Percentiles rank a stretch among this genome's conserved stretches.
Evolutionary conservation across 352 stramenopile genomes (phyloP).

Genomic region (Globisporangium solare): DNA sequence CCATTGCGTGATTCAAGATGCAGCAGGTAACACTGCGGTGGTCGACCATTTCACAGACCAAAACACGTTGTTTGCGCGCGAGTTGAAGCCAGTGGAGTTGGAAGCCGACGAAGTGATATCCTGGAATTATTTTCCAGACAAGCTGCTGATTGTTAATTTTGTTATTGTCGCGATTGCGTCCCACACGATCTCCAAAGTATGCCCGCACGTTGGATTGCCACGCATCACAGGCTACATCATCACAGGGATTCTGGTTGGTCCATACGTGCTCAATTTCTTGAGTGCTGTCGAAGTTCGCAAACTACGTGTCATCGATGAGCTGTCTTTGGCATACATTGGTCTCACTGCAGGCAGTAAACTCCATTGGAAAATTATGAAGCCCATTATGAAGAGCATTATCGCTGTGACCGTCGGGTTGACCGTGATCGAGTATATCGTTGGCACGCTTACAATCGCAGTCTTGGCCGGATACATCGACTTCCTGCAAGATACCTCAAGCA

Average conservation of each 20-base stretch:
- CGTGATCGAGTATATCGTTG: slow-evolving; percentile 56
- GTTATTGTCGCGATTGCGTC: slow-evolving; percentile 57
- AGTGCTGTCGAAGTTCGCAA: slow-evolving; percentile 37
- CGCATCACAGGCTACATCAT: slow-evolving; percentile 66
- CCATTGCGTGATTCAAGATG: slow-evolving; percentile 44
- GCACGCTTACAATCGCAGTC: slow-evolving; percentile 57
- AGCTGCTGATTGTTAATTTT: slow-evolving; percentile 45
- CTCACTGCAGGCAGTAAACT: slow-evolving; percentile 58
- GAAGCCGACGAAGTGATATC: slow-evolving; percentile 42
- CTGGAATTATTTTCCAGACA: slow-evolving; percentile 49
- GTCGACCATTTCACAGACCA: slow-evolving; percentile 58
- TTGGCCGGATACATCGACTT: slow-evolving; percentile 60
- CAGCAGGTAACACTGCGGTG: slow-evolving; percentile 39
- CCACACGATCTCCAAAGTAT: slow-evolving; percentile 57
- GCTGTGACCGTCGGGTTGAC: slow-evolving; percentile 46
- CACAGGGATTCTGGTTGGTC: slow-evolving; percentile 59
- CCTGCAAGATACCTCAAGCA: slow-evolving; percentile 49
- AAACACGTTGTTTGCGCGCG: slow-evolving; percentile 59
- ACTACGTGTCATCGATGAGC: slow-evolving; percentile 56
- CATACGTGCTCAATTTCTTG: slow-evolving; percentile 58
- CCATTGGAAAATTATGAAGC: slow-evolving; percentile 55
- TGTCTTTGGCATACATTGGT: slow-evolving; percentile 63
- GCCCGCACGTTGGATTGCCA: slow-evolving; percentile 48
- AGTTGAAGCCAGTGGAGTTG: slow-evolving; percentile 57
- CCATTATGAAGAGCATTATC: slow-evolving; percentile 57